A percentile compares a stretch with the other conserved stretches of the same genome.
Conservation (phyloP, 139 green algal species). For the Chlamydomonas sp. region DNA sequence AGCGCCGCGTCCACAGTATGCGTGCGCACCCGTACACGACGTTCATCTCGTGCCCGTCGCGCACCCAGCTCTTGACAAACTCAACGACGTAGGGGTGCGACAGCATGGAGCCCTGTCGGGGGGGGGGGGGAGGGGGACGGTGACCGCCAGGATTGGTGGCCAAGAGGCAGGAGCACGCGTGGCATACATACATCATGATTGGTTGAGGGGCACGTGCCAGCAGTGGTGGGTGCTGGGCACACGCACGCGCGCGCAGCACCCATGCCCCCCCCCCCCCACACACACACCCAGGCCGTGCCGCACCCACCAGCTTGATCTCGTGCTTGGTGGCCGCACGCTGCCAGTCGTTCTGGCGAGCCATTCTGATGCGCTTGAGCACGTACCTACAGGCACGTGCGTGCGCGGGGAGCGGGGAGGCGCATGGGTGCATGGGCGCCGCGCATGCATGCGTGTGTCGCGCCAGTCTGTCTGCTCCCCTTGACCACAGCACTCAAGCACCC, state of each 20-base stretch:
- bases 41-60: slow-evolving; percentile 31
- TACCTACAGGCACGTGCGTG: slow-evolving; percentile 23
- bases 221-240: no score
- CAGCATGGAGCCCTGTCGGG: slow-evolving; percentile 30
- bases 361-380: slow-evolving; percentile 49
- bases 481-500: neutral
- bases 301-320: slow-evolving; percentile 52
- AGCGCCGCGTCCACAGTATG: no score
- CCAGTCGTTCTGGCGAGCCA: slow-evolving; percentile 51
- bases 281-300: no score
- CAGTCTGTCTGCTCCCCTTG: neutral
- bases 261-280: no score
- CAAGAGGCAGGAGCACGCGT: no score
- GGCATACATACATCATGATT: no score
- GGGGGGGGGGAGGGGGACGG: neutral
- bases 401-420: no score
- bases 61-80: slow-evolving; percentile 46
- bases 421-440: no score
- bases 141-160: no score
- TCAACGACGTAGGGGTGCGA: slow-evolving; percentile 53
- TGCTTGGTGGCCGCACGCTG: slow-evolving; percentile 41
- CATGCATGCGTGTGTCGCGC: no score
- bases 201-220: no score
- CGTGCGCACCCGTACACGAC: slow-evolving; percentile 7
- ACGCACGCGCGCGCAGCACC: no score